phyloP scores from a whole-genome alignment of 192 early-diverging fungal species.

The Coemansia sp. region DNA sequence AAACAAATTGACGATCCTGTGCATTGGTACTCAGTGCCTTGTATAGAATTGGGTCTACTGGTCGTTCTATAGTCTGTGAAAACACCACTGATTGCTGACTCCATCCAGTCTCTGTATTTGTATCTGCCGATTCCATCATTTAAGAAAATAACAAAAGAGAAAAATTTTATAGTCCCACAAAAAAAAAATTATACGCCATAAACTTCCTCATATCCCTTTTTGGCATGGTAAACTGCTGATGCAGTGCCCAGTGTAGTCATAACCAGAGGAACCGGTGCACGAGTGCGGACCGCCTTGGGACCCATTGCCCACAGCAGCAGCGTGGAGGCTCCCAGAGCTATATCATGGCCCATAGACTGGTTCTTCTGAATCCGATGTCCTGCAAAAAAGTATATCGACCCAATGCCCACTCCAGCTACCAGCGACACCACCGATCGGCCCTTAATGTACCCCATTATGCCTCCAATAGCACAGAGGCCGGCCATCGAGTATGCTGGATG shows the following conservation, averaged over 20 bases:
- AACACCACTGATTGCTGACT: too few relatives aligned
- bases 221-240: conserved; percentile 36
- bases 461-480: conserved; percentile 43
- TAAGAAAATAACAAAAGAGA: not conserved
- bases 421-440: conserved; percentile 46
- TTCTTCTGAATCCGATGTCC: conserved; percentile 38
- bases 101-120: too few relatives aligned
- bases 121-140: too few relatives aligned
- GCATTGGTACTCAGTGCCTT: conserved; percentile 11
- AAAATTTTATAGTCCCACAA: not conserved
- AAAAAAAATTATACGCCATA: conserved; percentile 32
- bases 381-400: conserved; percentile 37
- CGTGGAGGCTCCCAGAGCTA: conserved; percentile 40
- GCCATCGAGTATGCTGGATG: conserved; percentile 49
- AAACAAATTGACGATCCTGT: conserved; percentile 18
- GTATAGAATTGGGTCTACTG: conserved; percentile 14
- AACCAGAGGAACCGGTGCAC: conserved; percentile 32
- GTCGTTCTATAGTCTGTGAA: too few relatives aligned
- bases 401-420: conserved; percentile 43
- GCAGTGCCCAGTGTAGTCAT: conserved; percentile 44
- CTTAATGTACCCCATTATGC: conserved; percentile 46
- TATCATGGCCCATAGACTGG: conserved; percentile 38
- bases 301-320: conserved; percentile 45
- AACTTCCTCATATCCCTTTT: conserved; percentile 44
- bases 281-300: conserved; percentile 43